These are phyloP conservation scores for Meyerozyma athensensis DNA, from an alignment of 1,139 yeast species.

Conservation along the genomic window DNA sequence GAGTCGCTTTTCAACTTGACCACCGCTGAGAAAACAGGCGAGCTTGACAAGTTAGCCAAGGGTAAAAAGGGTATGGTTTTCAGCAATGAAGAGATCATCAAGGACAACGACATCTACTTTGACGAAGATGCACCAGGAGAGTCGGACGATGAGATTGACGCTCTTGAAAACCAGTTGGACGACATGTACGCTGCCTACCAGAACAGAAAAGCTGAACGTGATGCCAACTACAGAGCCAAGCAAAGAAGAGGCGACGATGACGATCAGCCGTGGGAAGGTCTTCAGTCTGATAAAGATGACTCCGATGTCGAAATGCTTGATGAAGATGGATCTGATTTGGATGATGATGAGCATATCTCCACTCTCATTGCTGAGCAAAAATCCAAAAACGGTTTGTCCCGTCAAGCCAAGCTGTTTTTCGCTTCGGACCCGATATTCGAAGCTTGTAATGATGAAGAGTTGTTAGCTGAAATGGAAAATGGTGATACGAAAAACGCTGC, in stretches of 20 bases:
- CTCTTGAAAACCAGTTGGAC: constrained; percentile 75
- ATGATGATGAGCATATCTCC: constrained; percentile 72
- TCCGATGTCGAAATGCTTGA: constrained; percentile 30
- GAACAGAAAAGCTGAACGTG: constrained; percentile 68
- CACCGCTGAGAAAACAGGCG: constrained; percentile 81
- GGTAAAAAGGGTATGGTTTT: constrained; percentile 83
- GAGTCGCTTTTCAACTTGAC: constrained; percentile 80
- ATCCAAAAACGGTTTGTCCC: constrained; percentile 53
- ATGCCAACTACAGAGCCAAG: constrained; percentile 77
- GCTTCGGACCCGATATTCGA: constrained; percentile 70
- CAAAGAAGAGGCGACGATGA: constrained; percentile 75
- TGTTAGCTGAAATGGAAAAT: constrained; percentile 24
- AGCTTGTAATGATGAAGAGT: constrained; percentile 49
- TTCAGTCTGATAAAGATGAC: constrained; percentile 42
- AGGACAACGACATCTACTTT: constrained; percentile 51
- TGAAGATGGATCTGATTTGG: constrained; percentile 45
- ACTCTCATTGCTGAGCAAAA: constrained; percentile 56
- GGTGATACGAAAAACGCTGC: not conserved
- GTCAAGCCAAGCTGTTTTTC: constrained; percentile 71
- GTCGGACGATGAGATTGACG: constrained; percentile 60
- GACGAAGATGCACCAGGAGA: constrained; percentile 40
- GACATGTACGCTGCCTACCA: constrained; percentile 76
- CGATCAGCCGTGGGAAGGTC: constrained; percentile 88
- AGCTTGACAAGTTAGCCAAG: constrained; percentile 62
- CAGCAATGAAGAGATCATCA: constrained; percentile 47